phyloP scores from a whole-genome alignment of 768 basidiomycete genomes.

The Boletus sp. region DNA sequence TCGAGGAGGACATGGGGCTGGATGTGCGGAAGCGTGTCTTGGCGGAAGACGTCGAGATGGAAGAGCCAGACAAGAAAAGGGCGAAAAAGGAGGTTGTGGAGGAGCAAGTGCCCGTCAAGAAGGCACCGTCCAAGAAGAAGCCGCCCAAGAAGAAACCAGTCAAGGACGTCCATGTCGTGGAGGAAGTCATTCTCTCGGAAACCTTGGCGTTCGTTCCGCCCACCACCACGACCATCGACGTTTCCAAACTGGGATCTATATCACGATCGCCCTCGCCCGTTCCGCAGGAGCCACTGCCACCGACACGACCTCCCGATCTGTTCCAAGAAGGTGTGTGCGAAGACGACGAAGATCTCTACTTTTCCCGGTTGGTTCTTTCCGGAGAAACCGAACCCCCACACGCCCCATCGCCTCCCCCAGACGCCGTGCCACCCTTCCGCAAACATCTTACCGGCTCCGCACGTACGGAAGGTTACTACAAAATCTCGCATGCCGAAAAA shows the following conservation, averaged over 20 bases:
- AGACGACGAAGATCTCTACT: constrained; percentile 91
- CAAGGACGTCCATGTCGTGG: constrained; percentile 40
- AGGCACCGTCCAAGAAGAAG: constrained; percentile 35
- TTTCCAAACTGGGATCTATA: constrained; percentile 43
- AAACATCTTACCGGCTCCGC: constrained; percentile 84
- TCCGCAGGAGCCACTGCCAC: constrained; percentile 40
- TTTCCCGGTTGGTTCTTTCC: constrained; percentile 44
- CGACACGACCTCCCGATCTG: constrained; percentile 51
- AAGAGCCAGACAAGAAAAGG: constrained; percentile 29
- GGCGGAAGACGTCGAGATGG: constrained; percentile 41
- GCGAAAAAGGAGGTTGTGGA: constrained; percentile 34
- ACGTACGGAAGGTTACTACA: constrained; percentile 93
- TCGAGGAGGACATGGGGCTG: constrained; percentile 43
- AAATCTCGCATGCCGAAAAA: constrained; percentile 90
- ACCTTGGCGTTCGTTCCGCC: constrained; percentile 50
- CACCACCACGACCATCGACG: constrained; percentile 47
- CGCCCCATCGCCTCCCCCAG: constrained; percentile 35
- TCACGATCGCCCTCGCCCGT: constrained; percentile 54
- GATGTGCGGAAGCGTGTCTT: constrained; percentile 44
- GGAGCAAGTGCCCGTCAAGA: constrained; percentile 38
- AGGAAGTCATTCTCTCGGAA: constrained; percentile 52
- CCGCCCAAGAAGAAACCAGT: constrained; percentile 29
- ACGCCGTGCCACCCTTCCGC: constrained; percentile 54
- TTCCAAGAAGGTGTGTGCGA: constrained; percentile 59
- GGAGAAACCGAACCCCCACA: constrained; percentile 26